Conservation (phyloP, 140 eudicot species). For the Erigeron philadelphicus region DNA sequence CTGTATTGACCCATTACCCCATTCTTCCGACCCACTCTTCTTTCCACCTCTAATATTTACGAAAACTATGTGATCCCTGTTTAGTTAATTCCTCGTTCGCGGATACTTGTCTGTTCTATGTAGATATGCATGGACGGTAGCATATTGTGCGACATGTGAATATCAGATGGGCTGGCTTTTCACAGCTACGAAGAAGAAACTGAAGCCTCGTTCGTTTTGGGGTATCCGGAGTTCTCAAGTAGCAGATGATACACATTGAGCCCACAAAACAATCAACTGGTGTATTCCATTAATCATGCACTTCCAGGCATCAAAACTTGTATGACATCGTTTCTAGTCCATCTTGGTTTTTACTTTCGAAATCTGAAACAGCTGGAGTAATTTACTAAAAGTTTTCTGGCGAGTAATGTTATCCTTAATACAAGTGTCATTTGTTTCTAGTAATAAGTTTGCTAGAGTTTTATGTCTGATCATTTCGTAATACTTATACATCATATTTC, state of each 20-base stretch:
- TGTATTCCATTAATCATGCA: constrained; percentile 20
- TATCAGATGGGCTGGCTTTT: constrained; percentile 92
- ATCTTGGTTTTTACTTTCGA: constrained; percentile 10
- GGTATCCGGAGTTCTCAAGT: constrained; percentile 77
- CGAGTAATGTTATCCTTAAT: neutral
- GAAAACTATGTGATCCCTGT: neutral
- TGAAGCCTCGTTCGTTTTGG: constrained; percentile 77
- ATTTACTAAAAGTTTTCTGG: neutral
- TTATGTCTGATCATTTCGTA: neutral
- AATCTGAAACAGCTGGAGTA: constrained; percentile 13
- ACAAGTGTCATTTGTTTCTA: neutral
- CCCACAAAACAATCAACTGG: neutral
- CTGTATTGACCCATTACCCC: neutral
- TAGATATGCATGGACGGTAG: constrained; percentile 95
- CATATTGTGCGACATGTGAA: constrained; percentile 76
- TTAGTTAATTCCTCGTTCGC: neutral
- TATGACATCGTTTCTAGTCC: constrained; percentile 21
- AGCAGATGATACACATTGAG: constrained; percentile 46
- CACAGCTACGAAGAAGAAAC: constrained; percentile 55
- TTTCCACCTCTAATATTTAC: neutral
- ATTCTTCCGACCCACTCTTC: neutral
- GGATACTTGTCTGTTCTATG: neutral
- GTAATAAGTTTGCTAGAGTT: neutral
- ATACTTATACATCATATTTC: neutral
- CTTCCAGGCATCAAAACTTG: constrained; percentile 16